Conservation (phyloP, 2,329 filamentous ascomycete species). For the Xenoacremonium recifei region DNA sequence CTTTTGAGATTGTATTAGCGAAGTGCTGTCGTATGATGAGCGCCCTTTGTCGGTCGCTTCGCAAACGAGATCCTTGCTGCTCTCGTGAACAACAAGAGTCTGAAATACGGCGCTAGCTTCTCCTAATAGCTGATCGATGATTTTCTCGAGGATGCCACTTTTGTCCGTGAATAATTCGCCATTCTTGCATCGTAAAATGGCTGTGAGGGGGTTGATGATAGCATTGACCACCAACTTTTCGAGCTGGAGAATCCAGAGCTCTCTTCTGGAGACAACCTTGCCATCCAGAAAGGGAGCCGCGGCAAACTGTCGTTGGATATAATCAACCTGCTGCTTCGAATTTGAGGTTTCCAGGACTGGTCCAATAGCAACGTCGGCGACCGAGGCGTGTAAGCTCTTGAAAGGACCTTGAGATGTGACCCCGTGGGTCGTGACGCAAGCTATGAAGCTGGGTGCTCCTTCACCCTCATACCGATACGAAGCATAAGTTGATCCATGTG, state of each 20-base stretch:
- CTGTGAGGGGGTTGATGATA: slow-evolving; percentile 82
- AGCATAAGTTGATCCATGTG: slow-evolving; percentile 44
- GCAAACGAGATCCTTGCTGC: slow-evolving; percentile 38
- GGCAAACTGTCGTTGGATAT: slow-evolving; percentile 42
- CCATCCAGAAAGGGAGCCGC: slow-evolving; percentile 43
- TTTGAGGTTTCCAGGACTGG: slow-evolving; percentile 36
- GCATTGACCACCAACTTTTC: slow-evolving; percentile 83
- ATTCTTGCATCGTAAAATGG: slow-evolving; percentile 73
- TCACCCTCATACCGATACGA: slow-evolving; percentile 36
- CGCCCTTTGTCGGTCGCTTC: background rate
- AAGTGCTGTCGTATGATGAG: background rate
- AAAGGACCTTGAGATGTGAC: slow-evolving; percentile 51
- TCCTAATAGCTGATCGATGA: slow-evolving; percentile 68
- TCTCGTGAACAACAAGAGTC: slow-evolving; percentile 61
- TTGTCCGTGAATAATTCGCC: slow-evolving; percentile 68
- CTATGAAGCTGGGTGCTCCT: slow-evolving; percentile 64
- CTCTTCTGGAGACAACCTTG: slow-evolving; percentile 35
- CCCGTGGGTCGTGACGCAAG: slow-evolving; percentile 62
- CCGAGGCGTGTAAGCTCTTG: slow-evolving; percentile 50
- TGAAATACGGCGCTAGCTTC: slow-evolving; percentile 75
- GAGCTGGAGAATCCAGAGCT: slow-evolving; percentile 65
- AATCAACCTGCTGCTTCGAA: slow-evolving; percentile 21
- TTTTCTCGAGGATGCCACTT: slow-evolving; percentile 45
- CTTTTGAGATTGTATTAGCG: slow-evolving; percentile 4
- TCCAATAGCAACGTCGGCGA: slow-evolving; percentile 48